These are phyloP conservation scores for Lipomyces yamadae DNA, from an alignment of 805 yeast genomes.

Conservation along the genomic window DNA sequence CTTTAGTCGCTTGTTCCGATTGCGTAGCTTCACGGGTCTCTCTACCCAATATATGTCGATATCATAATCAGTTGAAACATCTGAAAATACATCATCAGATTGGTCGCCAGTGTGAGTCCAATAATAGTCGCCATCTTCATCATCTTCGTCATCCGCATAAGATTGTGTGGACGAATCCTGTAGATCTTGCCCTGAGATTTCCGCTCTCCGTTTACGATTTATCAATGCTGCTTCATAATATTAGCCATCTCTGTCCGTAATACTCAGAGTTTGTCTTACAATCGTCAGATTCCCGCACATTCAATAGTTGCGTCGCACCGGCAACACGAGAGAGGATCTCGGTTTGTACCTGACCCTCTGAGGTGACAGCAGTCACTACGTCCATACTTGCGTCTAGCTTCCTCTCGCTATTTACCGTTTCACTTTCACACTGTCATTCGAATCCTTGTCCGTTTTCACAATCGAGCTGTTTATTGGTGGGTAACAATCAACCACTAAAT, in stretches of 20 bases:
- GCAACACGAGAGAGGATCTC: background rate
- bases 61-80: constrained; percentile 26
- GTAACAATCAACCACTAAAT: background rate
- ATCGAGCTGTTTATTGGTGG: background rate
- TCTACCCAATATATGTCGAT: constrained; percentile 26
- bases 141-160: background rate
- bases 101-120: background rate
- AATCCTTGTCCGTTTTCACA: background rate
- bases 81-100: constrained; percentile 11
- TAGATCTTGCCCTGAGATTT: background rate
- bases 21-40: constrained; percentile 12
- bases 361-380: background rate
- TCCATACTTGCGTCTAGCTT: background rate
- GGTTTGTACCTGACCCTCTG: background rate
- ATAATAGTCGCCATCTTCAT: background rate
- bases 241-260: background rate
- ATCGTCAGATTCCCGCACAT: background rate
- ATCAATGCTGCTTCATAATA: background rate
- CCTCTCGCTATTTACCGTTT: background rate
- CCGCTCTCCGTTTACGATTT: background rate
- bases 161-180: background rate
- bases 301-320: background rate
- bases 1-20: constrained; percentile 24
- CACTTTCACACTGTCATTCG: background rate
- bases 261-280: background rate